Conservation (phyloP, 192 early-diverging fungal genomes). For the Chytriomyces sp. region DNA sequence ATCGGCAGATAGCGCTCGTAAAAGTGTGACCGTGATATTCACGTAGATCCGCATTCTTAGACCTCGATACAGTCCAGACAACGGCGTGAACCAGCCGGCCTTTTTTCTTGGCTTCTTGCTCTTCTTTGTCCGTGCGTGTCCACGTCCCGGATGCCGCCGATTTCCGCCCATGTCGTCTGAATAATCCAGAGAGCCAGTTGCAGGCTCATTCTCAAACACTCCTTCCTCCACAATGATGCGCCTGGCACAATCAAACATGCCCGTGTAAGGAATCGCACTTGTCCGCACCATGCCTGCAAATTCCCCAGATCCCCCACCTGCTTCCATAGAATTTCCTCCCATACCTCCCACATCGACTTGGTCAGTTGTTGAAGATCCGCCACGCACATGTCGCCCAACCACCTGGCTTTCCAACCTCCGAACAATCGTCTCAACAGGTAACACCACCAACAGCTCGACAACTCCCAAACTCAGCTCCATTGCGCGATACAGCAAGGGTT, state of each 20-base stretch:
- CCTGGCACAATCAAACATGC: conserved; percentile 47
- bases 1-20: conserved; percentile 17
- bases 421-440: conserved; percentile 88
- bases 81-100: conserved; percentile 17
- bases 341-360: background rate
- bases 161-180: background rate
- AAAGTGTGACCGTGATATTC: conserved; percentile 14
- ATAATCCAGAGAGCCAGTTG: background rate
- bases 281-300: conserved; percentile 48
- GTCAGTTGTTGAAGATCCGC: background rate
- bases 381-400: conserved; percentile 21
- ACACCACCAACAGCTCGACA: conserved; percentile 72
- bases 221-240: conserved; percentile 59
- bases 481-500: conserved; percentile 34
- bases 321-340: background rate
- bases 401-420: conserved; percentile 83
- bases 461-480: conserved; percentile 68
- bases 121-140: background rate
- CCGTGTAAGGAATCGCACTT: conserved; percentile 54
- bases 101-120: conserved; percentile 13
- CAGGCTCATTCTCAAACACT: background rate
- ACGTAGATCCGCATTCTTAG: conserved; percentile 45
- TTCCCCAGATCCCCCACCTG: conserved; percentile 14
- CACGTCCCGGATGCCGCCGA: background rate
- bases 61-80: conserved; percentile 49